Evolutionary conservation across 805 yeast genomes (phyloP), one percentile per base, ranked within the genome.

Genomic region (Cyberlindnera suaveolens): DNA sequence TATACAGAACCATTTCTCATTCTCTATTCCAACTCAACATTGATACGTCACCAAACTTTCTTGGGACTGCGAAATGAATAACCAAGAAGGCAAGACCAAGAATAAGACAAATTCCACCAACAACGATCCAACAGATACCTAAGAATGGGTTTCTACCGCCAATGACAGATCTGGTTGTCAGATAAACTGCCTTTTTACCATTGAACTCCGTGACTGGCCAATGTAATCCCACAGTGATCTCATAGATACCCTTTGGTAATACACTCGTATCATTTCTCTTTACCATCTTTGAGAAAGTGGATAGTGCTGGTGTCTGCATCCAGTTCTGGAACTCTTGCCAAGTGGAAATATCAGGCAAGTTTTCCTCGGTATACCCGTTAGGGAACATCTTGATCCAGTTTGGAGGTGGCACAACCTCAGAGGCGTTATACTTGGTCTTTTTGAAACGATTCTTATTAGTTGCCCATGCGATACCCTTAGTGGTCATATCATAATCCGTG

Each of bases 271-370:
- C 80, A 56, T 83, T 84, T 58, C 85, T 72, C 42, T 77, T 69
- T 10, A 78, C 77, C 61, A 85, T 62, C 61, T 84, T 85, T 50
- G 80, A 75, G 60, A 82, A 82, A 17, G 70, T 66, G 15, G 90
- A 75, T 47, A 85, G 68, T 0, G 87, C 93, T 6, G 90, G 80
- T 2, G 91, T 80, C 48, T 87, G 74, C 91, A 85, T 85, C 95
- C 95, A 85, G 52, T 85, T 85, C 55, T 85, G 91, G 47, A 85
- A 74, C 47, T 79, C 81, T 45, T 73, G 77, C 87, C 87, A 80
- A 8, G 67, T 62, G 2, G 80, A 68, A 30, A 85, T 59, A 57
- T 85, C 85, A 5, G 93, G 93, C 39, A 85, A 40, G 57, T 84
- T 85, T 0, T 73, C 72, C 20, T 74, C 75, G 6, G 80, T 83